phyloP scores from a whole-genome alignment of 148 eudicot species.

The Mesembryanthemum crystallinum region DNA sequence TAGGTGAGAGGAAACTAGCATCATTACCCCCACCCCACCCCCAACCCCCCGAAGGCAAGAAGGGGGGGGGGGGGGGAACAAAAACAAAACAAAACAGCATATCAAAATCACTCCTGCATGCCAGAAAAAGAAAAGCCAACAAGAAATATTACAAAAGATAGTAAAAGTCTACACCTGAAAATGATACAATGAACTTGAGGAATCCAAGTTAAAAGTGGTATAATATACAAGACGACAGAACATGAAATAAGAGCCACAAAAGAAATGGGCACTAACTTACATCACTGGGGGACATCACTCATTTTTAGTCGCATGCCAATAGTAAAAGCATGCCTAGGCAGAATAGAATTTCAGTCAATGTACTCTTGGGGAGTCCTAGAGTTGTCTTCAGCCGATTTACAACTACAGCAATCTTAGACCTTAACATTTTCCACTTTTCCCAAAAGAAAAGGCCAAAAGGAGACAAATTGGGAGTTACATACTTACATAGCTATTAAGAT shows the following conservation, averaged over 20 bases:
- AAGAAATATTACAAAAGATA: not conserved
- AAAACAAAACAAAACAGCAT: not conserved
- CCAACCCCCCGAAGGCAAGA: not conserved
- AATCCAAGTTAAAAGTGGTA: not conserved
- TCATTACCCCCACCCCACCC: not conserved
- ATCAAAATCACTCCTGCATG: not conserved
- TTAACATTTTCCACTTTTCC: not conserved
- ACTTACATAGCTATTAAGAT: not conserved
- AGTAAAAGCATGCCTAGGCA: too few relatives aligned
- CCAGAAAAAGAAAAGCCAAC: not conserved
- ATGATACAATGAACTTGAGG: not conserved
- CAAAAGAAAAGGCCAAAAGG: not conserved
- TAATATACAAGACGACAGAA: not conserved
- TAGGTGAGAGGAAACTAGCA: too few relatives aligned
- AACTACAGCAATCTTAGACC: not conserved
- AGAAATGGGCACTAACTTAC: too few relatives aligned
- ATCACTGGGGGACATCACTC: not conserved
- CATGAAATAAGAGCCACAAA: not conserved
- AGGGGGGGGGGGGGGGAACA: too few relatives aligned
- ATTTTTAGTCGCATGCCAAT: not conserved
- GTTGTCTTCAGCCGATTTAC: constrained; percentile 4
- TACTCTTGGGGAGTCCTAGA: not conserved
- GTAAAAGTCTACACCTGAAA: not conserved
- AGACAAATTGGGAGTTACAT: not conserved
- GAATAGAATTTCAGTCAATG: too few relatives aligned